A percentile compares a stretch with the other conserved stretches of the same genome.
These are phyloP conservation scores for Carex myosuroides DNA, from an alignment of 176 grass and related monocot species.

Conservation along the genomic window DNA sequence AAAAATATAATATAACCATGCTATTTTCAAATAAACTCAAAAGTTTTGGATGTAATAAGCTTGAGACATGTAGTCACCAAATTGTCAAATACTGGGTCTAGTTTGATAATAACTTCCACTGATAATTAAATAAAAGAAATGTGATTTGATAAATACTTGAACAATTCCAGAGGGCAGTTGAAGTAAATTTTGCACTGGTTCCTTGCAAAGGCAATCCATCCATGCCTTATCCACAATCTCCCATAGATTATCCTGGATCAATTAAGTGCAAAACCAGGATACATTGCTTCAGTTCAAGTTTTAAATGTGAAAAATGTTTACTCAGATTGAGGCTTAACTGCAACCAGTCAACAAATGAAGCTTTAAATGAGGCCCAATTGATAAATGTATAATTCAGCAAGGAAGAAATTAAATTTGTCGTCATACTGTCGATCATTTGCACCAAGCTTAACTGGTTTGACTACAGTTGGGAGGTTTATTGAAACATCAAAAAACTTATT, in stretches of 20 bases:
- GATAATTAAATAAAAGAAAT: background rate
- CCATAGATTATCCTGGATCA: conserved; percentile 62
- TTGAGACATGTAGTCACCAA: background rate
- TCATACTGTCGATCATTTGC: background rate
- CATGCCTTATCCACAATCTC: conserved; percentile 68
- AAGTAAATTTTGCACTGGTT: conserved; percentile 52
- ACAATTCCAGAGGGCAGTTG: conserved; percentile 59
- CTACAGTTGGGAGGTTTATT: background rate
- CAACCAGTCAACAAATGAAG: background rate
- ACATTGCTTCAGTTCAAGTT: background rate
- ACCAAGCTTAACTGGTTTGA: background rate
- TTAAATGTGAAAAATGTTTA: background rate
- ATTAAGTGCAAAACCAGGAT: background rate
- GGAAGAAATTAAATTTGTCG: background rate
- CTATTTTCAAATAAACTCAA: background rate
- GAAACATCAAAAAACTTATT: background rate
- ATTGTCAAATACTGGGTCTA: background rate
- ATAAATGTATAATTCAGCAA: background rate
- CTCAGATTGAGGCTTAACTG: background rate
- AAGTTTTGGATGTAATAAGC: background rate
- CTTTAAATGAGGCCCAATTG: background rate
- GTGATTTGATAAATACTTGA: conserved; percentile 35
- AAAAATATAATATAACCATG: background rate
- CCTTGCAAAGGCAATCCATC: conserved; percentile 71
- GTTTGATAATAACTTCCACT: background rate